Conservation (phyloP, 2,329 filamentous ascomycete species). For the Knoxdaviesia capensis region DNA sequence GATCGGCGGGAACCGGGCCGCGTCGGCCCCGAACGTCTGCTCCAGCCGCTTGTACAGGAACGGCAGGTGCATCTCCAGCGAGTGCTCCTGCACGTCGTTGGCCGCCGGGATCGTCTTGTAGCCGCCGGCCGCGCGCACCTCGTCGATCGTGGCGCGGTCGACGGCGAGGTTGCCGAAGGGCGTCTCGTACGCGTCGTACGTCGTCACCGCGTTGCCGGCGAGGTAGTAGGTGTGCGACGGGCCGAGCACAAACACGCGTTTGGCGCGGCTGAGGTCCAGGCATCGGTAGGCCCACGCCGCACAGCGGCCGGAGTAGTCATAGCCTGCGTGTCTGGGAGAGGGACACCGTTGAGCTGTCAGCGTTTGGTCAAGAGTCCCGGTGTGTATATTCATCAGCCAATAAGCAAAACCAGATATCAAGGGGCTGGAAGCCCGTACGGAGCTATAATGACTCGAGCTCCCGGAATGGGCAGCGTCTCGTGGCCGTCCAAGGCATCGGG, state of each 20-base stretch:
- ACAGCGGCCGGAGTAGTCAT: slow-evolving; percentile 74
- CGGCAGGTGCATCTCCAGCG: slow-evolving; percentile 88
- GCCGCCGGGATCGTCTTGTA: slow-evolving; percentile 36
- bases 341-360: not conserved
- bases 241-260: slow-evolving; percentile 79
- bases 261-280: slow-evolving; percentile 62
- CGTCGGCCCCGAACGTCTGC: slow-evolving; percentile 20
- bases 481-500: slow-evolving; percentile 40
- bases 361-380: not conserved
- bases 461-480: slow-evolving; percentile 40
- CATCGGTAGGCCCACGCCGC: slow-evolving; percentile 90
- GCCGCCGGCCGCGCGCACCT: slow-evolving; percentile 19
- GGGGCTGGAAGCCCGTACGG: slow-evolving; percentile 41
- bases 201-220: slow-evolving; percentile 54
- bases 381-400: too few species aligned
- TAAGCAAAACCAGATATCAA: not conserved
- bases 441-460: slow-evolving; percentile 73
- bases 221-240: slow-evolving; percentile 83
- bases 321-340: slow-evolving; percentile 63
- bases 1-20: slow-evolving; percentile 45
- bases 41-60: slow-evolving; percentile 67
- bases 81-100: slow-evolving; percentile 71
- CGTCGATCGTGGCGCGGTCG: slow-evolving; percentile 33
- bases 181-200: slow-evolving; percentile 49
- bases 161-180: slow-evolving; percentile 52